Evolutionary conservation across 2,329 filamentous ascomycete genomes (phyloP).

Genomic region (Annulohypoxylon truncatum): DNA sequence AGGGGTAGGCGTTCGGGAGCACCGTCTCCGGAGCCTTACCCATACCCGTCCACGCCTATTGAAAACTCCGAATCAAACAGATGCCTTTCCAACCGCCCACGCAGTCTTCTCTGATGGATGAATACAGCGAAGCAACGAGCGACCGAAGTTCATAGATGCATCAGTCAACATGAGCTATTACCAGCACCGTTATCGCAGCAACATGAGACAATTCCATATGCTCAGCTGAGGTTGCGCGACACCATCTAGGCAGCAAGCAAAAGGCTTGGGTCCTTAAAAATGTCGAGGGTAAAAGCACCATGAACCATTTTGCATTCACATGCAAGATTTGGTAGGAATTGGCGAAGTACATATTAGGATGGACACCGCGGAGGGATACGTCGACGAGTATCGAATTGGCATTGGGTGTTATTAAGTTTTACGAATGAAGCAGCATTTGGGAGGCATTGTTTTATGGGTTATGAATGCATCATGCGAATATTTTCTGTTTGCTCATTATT

Average conservation of each 20-base stretch:
- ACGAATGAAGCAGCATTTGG: neutral
- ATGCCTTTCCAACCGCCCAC: neutral
- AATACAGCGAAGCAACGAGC: neutral
- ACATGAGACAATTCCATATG: neutral
- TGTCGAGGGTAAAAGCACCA: neutral
- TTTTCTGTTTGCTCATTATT: neutral
- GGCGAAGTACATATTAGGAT: neutral
- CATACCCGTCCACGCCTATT: constrained; percentile 19
- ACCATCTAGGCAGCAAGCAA: neutral
- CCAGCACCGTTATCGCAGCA: neutral
- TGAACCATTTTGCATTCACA: neutral
- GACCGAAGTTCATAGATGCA: neutral
- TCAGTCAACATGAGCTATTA: neutral
- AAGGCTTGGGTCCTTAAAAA: neutral
- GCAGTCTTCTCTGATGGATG: neutral
- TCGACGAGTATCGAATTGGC: neutral
- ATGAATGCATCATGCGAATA: neutral
- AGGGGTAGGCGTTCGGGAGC: constrained; percentile 38
- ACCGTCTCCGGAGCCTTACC: constrained; percentile 43
- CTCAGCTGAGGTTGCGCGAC: neutral
- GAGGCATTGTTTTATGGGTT: neutral
- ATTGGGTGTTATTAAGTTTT: neutral
- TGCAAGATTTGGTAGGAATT: neutral
- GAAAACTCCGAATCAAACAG: neutral
- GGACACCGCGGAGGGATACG: neutral